Percentiles rank a stretch among this genome's conserved stretches.
Conservation (phyloP, 768 basidiomycete species). For the Lanmaoa rubissima region DNA sequence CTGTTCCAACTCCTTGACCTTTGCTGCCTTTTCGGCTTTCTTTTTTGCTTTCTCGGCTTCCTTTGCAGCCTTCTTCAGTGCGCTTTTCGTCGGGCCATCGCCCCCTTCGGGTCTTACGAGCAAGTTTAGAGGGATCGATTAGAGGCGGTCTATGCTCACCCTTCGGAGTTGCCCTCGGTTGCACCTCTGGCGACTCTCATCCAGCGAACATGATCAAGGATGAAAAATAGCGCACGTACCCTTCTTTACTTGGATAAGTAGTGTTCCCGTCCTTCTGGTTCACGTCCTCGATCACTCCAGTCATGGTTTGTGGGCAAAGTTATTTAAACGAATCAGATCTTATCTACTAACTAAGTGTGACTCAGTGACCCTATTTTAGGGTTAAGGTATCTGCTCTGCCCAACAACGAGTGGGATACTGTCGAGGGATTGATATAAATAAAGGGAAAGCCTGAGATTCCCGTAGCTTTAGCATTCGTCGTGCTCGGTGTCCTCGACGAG, state of each 20-base stretch:
- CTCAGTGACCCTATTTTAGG: slow-evolving; percentile 10
- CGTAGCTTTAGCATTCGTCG: background rate
- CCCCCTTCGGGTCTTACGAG: slow-evolving; percentile 23
- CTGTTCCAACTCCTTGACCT: slow-evolving; percentile 72
- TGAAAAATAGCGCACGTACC: slow-evolving; percentile 8
- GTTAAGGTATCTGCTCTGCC: slow-evolving; percentile 16
- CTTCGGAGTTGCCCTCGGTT: slow-evolving; percentile 9
- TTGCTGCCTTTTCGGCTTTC: slow-evolving; percentile 81
- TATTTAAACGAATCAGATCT: slow-evolving; percentile 14
- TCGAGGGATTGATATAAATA: background rate
- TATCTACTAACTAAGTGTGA: slow-evolving; percentile 12
- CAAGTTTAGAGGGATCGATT: slow-evolving; percentile 1
- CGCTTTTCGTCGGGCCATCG: slow-evolving; percentile 75
- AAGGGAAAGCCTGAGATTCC: background rate
- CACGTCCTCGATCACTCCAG: background rate
- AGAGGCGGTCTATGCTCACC: slow-evolving; percentile 4
- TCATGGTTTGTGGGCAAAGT: slow-evolving; percentile 16
- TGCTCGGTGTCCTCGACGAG: background rate
- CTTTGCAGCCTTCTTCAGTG: slow-evolving; percentile 89
- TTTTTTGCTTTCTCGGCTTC: slow-evolving; percentile 89
- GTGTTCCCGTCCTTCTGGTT: background rate
- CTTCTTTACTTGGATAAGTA: background rate
- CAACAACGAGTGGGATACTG: no score
- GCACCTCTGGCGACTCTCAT: slow-evolving; percentile 1
- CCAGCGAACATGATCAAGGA: background rate